Percentiles rank a stretch among this genome's conserved stretches.
Evolutionary conservation across 306 rosid species (phyloP).

Genomic region (Lupinus albus): DNA sequence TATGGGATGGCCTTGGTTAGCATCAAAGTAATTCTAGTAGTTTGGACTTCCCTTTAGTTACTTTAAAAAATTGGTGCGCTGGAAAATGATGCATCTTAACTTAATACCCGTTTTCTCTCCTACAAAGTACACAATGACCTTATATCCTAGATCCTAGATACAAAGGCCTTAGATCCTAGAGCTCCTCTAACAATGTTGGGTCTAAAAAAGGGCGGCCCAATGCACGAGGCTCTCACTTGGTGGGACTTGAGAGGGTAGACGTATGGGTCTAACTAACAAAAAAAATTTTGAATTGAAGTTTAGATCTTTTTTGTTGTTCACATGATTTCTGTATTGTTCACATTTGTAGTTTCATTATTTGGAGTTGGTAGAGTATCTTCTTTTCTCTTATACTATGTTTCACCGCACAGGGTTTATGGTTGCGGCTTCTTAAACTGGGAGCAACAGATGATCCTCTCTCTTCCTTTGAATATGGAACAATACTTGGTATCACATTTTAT

Average conservation of each 20-base stretch:
- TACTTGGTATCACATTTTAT: slow-evolving; percentile 66
- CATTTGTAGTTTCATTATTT: background rate
- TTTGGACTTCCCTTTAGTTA: background rate
- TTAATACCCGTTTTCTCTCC: background rate
- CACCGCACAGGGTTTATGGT: slow-evolving; percentile 83
- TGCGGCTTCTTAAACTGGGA: slow-evolving; percentile 92
- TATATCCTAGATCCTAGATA: background rate
- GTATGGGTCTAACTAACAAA: no score
- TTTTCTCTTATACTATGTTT: slow-evolving; percentile 27
- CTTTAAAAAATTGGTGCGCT: background rate
- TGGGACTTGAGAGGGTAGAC: no score
- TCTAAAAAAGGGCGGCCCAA: no score
- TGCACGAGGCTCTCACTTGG: no score
- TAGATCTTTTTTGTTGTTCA: background rate
- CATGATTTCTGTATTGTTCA: slow-evolving; percentile 1
- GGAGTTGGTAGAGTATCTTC: slow-evolving; percentile 17
- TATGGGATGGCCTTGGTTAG: no score
- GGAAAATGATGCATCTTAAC: background rate
- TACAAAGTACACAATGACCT: background rate
- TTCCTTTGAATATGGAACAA: slow-evolving; percentile 98
- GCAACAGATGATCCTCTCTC: slow-evolving; percentile 98
- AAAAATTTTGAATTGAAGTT: background rate
- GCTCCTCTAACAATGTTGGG: background rate
- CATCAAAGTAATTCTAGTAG: no score
- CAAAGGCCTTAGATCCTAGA: slow-evolving; percentile 1